Percentiles rank a stretch among this genome's conserved stretches.
phyloP scores from a whole-genome alignment of 179 eudicot species.

The Spinacia oleracea region DNA sequence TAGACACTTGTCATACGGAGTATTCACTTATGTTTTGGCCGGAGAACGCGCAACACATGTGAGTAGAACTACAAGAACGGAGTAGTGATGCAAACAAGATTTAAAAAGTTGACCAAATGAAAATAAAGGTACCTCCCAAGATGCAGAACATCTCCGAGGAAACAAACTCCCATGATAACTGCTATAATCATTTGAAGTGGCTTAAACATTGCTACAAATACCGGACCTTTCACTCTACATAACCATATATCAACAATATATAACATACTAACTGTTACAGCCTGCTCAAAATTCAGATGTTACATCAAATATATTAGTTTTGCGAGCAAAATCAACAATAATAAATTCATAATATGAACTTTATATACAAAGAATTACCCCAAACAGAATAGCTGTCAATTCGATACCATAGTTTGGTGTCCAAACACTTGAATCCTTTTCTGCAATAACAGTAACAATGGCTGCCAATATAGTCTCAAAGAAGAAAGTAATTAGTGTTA shows the following conservation, averaged over 20 bases:
- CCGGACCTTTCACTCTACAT: constrained; percentile 38
- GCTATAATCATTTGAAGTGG: constrained; percentile 47
- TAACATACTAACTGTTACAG: constrained; percentile 20
- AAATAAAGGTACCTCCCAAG: constrained; percentile 41
- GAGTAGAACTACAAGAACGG: too few relatives aligned
- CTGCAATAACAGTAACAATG: constrained; percentile 20
- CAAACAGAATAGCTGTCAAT: constrained; percentile 26
- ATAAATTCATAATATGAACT: not conserved
- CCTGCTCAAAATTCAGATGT: constrained; percentile 10
- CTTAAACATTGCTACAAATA: constrained; percentile 45
- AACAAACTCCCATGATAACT: constrained; percentile 30
- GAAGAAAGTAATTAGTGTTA: constrained; percentile 31
- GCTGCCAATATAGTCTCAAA: constrained; percentile 32
- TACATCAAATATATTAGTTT: not conserved
- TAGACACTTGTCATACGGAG: too few relatives aligned
- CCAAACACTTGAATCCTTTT: constrained; percentile 32
- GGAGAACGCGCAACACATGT: too few relatives aligned
- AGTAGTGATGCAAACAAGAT: too few relatives aligned
- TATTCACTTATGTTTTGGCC: too few relatives aligned
- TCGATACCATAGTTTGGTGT: constrained; percentile 17
- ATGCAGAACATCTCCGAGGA: constrained; percentile 35
- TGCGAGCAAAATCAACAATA: not conserved
- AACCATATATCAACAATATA: constrained; percentile 38
- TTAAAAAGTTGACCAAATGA: too few relatives aligned
- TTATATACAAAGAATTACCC: constrained; percentile 22